Percentiles rank a stretch among this genome's conserved stretches.
Conservation (phyloP, 2,329 filamentous ascomycete genomes). For the Neoscytalidium dimidiatum region DNA sequence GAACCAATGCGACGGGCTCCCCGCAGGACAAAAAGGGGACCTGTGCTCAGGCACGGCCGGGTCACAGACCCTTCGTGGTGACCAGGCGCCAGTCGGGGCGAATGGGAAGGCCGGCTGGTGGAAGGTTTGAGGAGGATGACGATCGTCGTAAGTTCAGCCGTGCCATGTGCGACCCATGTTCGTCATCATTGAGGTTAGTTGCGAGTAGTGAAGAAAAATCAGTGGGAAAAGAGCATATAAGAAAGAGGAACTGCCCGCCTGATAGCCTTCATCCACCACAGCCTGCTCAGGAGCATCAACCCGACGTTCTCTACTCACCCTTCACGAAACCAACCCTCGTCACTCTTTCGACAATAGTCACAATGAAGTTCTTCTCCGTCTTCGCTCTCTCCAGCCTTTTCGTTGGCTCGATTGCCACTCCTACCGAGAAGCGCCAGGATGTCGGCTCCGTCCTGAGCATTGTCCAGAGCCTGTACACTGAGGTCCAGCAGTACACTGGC, state of each 20-base stretch:
- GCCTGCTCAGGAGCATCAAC: conserved; percentile 6
- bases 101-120: not conserved
- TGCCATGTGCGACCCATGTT: conserved; percentile 10
- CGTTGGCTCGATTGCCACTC: conserved; percentile 13
- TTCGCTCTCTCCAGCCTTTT: conserved; percentile 18
- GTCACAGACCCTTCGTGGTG: not conserved
- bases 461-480: not conserved
- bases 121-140: conserved; percentile 4
- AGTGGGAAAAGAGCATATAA: conserved; percentile 13
- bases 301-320: conserved; percentile 11
- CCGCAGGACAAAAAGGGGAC: not conserved
- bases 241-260: not conserved
- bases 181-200: conserved; percentile 4
- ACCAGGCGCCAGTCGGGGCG: not conserved
- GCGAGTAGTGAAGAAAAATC: not conserved
- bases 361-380: conserved; percentile 20
- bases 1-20: not conserved
- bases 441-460: not conserved
- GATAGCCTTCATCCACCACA: conserved; percentile 7
- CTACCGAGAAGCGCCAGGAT: conserved; percentile 17
- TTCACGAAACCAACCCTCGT: not conserved
- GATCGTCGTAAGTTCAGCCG: conserved; percentile 4
- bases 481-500: not conserved
- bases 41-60: not conserved
- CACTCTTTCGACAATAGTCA: conserved; percentile 12